Evolutionary conservation across 345 rosid genomes (phyloP), one percentile per base, ranked within the genome.

Genomic region (Ceriops tagal): DNA sequence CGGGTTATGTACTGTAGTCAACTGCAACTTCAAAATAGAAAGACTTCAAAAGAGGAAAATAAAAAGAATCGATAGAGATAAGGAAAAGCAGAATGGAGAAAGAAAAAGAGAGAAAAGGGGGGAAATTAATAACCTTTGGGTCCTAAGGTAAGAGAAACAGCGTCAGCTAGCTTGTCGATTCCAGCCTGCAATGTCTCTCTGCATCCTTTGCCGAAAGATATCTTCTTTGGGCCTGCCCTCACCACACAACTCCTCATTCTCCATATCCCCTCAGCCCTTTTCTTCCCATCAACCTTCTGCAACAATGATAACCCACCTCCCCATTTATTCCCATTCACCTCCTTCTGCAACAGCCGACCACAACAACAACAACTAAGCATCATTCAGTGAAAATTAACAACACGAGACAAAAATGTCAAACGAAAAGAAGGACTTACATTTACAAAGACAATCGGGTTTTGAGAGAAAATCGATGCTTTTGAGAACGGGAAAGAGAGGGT

Each of bases 81-180:
- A 34, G 9, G 37, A 34, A 34, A 9, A 34, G 2, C 37, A 34
- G 37, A 34, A 34, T 34, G n/a, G 20, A 58, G 27, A 58, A 21
- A 19, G 27, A 58, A 15, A 19, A 26, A 19, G n/a, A 49, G 27
- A 9, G 30, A 18, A 21, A 30, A 20, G 22, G 31, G 22, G 22
- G 5, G 49, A 56, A 58, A 58, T 55, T 16, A 34, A 27, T 8
- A 49, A 88, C 92, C 96, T 85, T 80, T 79, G 24, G 96, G 98
- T 0, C 97, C 98, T 52, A 89, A 78, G 68, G 98, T 93, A 71
- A 79, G 80, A 75, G 98, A 86, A 67, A 93, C 97, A 72, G 97
- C 92, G 79, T 89, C 93, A 47, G 97, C 96, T 67, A 93, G 69
- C 78, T 91, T 89, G 80, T 93, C 93, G 24, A 93, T 89, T 58